A percentile compares a stretch with the other conserved stretches of the same genome.
These are phyloP conservation scores for Yamagishiella unicocca DNA, from an alignment of 139 green algal genomes.

Conservation along the genomic window DNA sequence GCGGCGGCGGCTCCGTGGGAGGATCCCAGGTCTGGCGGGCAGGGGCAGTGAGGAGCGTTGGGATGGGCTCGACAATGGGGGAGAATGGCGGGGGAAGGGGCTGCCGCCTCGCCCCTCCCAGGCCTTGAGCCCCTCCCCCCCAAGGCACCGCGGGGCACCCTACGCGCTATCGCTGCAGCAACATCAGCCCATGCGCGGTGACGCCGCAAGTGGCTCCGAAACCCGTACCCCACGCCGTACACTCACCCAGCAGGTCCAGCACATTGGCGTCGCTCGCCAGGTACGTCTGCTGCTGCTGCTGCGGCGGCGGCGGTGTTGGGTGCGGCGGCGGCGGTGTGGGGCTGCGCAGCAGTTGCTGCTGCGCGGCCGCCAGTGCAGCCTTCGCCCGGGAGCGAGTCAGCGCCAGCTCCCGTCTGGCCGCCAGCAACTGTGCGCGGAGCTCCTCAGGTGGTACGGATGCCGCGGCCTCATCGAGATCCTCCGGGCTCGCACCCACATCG, in stretches of 20 bases:
- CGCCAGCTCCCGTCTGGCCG: background rate
- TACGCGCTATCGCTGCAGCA: too few relatives aligned
- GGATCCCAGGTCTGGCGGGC: too few relatives aligned
- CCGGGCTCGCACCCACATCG: background rate
- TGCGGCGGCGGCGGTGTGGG: background rate
- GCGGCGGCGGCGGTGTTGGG: background rate
- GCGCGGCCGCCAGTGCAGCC: slow-evolving; percentile 22
- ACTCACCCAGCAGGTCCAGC: slow-evolving; percentile 21
- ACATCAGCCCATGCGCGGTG: too few relatives aligned
- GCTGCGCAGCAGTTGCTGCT: slow-evolving; percentile 9
- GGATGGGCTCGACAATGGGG: too few relatives aligned
- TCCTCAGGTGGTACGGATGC: background rate
- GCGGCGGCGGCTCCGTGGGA: too few relatives aligned
- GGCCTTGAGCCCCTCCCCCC: too few relatives aligned
- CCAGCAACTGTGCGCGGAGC: background rate
- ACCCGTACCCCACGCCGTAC: background rate
- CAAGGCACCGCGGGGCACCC: too few relatives aligned
- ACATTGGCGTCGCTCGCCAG: background rate
- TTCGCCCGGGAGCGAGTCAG: background rate
- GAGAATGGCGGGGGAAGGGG: too few relatives aligned
- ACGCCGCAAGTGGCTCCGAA: too few relatives aligned
- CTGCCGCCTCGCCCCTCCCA: too few relatives aligned
- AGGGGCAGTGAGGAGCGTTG: too few relatives aligned
- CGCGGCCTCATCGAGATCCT: background rate
- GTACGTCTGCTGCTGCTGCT: background rate